Percentiles rank a stretch among this genome's conserved stretches.
phyloP scores from a whole-genome alignment of 495 filamentous ascomycete species.

The Margaritispora aquatica region DNA sequence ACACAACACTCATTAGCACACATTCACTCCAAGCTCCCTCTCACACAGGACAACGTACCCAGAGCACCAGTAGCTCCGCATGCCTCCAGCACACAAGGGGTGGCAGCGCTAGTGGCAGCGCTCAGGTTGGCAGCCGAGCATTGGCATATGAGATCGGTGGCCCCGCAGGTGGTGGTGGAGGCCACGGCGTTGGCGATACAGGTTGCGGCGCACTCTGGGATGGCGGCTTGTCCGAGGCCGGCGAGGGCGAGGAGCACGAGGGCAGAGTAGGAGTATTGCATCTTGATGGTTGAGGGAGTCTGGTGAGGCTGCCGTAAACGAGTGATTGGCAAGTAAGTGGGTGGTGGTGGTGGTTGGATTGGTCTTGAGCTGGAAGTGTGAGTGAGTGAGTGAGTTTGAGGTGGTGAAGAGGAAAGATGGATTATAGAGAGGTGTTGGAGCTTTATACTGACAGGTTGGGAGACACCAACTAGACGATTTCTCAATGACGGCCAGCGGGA shows the following conservation, averaged over 20 bases:
- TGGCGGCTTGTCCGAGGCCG: background rate
- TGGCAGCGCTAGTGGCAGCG: slow-evolving; percentile 28
- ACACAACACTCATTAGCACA: background rate
- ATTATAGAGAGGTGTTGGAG: background rate
- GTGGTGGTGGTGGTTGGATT: background rate
- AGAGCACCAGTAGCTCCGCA: slow-evolving; percentile 19
- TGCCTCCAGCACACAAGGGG: slow-evolving; percentile 27
- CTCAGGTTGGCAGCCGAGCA: slow-evolving; percentile 30
- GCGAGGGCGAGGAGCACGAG: slow-evolving; percentile 3
- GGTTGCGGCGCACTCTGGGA: slow-evolving; percentile 27
- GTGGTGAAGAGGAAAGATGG: background rate
- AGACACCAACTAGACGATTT: too few relatives aligned
- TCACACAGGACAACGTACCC: slow-evolving; percentile 2
- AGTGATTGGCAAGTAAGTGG: slow-evolving; percentile 10
- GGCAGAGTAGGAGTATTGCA: slow-evolving; percentile 8
- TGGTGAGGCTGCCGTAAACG: background rate
- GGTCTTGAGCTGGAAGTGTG: background rate
- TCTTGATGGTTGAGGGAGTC: background rate
- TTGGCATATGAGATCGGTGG: slow-evolving; percentile 36
- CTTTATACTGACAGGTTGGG: too few relatives aligned
- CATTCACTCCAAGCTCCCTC: too few relatives aligned
- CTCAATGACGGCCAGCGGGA: too few relatives aligned
- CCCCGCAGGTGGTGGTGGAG: slow-evolving; percentile 29
- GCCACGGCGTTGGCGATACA: slow-evolving; percentile 33
- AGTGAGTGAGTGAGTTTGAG: background rate